Percentiles rank a stretch among this genome's conserved stretches.
phyloP scores from a whole-genome alignment of 2,329 filamentous ascomycete genomes.

The Zopfia rhizophila region DNA sequence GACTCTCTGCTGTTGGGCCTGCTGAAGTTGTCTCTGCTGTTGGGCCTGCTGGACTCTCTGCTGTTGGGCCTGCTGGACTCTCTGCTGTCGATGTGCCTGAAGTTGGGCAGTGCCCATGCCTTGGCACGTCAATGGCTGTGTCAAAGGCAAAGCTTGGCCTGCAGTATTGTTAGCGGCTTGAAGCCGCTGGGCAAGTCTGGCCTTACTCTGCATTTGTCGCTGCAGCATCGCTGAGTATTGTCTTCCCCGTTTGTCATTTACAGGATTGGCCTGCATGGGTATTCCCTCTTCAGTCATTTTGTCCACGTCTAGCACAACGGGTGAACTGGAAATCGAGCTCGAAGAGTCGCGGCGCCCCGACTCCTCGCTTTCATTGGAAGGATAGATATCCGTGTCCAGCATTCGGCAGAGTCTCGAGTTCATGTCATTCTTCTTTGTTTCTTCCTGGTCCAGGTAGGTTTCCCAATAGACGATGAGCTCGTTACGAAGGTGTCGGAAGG shows the following conservation, averaged over 20 bases:
- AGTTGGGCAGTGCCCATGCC: background rate
- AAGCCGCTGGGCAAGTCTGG: too few relatives aligned
- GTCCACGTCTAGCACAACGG: constrained; percentile 6
- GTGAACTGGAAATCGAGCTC: constrained; percentile 1
- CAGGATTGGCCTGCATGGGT: constrained; percentile 21
- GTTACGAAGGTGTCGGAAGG: constrained; percentile 36
- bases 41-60: too few relatives aligned
- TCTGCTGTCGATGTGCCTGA: background rate
- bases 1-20: too few relatives aligned
- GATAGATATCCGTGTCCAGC: constrained; percentile 39
- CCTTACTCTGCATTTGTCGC: constrained; percentile 10
- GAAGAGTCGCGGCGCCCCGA: constrained; percentile 1
- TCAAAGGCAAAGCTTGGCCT: too few relatives aligned
- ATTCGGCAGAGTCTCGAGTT: constrained; percentile 29
- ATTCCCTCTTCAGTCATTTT: constrained; percentile 26
- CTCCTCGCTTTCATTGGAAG: constrained; percentile 26
- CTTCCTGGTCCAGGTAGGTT: constrained; percentile 36
- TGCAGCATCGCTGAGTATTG: background rate
- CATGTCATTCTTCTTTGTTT: constrained; percentile 34
- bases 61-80: too few relatives aligned
- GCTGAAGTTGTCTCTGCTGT: too few relatives aligned
- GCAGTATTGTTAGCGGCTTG: too few relatives aligned
- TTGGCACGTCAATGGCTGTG: too few relatives aligned
- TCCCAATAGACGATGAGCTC: constrained; percentile 45
- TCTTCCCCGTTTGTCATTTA: background rate